These are phyloP conservation scores for Penicillium italicum DNA, from an alignment of 2,329 filamentous ascomycete species.

Conservation along the genomic window DNA sequence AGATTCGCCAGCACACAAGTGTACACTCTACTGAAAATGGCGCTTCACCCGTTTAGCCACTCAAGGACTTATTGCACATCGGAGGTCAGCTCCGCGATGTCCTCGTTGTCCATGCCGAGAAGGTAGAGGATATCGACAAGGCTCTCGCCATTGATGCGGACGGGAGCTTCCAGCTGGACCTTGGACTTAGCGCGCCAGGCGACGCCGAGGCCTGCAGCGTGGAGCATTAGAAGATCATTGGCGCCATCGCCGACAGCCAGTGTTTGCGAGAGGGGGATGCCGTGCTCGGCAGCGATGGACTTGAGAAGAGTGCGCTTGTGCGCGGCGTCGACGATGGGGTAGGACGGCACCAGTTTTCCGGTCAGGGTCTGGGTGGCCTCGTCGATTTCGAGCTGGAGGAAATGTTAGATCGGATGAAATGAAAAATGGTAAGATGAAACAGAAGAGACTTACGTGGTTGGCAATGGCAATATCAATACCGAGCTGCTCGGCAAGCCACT, in stretches of 20 bases:
- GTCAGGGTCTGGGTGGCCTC: slow-evolving; percentile 49
- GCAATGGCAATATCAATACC: slow-evolving; percentile 85
- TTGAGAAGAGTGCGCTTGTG: slow-evolving; percentile 56
- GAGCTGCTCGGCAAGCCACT: slow-evolving; percentile 76
- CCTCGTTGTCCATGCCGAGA: slow-evolving; percentile 51
- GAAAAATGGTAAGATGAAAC: not conserved
- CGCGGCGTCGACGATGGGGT: slow-evolving; percentile 58
- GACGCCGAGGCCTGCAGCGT: slow-evolving; percentile 58
- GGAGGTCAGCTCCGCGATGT: slow-evolving; percentile 46
- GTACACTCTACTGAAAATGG: not conserved
- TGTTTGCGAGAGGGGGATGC: slow-evolving; percentile 53
- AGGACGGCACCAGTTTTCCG: slow-evolving; percentile 52
- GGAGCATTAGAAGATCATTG: slow-evolving; percentile 64
- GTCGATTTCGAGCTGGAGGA: slow-evolving; percentile 48
- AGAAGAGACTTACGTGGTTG: slow-evolving; percentile 62
- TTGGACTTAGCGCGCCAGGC: slow-evolving; percentile 63
- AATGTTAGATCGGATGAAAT: not conserved
- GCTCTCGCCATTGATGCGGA: slow-evolving; percentile 55
- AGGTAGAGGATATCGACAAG: slow-evolving; percentile 58
- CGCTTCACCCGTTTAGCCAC: not conserved
- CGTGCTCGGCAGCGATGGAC: slow-evolving; percentile 53
- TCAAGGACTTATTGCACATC: slow-evolving; percentile 11
- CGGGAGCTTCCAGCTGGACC: slow-evolving; percentile 60
- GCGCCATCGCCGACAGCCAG: slow-evolving; percentile 62
- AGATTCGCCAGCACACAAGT: not conserved